A percentile compares a stretch with the other conserved stretches of the same genome.
Conservation (phyloP, 768 basidiomycete species). For the Omphalotus guepiniiformis region DNA sequence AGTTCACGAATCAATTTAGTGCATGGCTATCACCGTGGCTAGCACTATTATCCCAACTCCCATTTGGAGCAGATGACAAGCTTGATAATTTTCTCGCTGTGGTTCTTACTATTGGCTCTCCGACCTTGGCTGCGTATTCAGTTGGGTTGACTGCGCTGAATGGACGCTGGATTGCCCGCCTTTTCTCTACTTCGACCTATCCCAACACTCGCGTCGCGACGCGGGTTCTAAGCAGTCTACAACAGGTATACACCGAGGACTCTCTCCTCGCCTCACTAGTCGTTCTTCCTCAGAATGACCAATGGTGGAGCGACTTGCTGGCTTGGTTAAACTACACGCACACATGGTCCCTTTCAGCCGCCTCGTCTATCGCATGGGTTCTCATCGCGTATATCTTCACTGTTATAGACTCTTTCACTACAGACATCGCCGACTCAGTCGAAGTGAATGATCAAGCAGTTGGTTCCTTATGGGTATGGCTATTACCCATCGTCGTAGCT, state of each 20-base stretch:
- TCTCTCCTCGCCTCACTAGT: conserved; percentile 36
- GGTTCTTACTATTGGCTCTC: conserved; percentile 41
- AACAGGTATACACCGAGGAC: conserved; percentile 35
- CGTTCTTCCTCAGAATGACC: conserved; percentile 36
- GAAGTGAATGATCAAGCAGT: conserved; percentile 32
- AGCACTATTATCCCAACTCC: conserved; percentile 45
- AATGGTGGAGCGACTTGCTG: conserved; percentile 35
- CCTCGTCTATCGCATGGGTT: conserved; percentile 39
- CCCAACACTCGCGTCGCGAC: conserved; percentile 28
- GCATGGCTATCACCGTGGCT: conserved; percentile 48
- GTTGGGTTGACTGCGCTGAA: conserved; percentile 39
- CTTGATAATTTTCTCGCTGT: conserved; percentile 38
- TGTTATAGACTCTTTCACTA: conserved; percentile 31
- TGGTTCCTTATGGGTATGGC: conserved; percentile 40
- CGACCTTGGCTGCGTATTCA: conserved; percentile 42
- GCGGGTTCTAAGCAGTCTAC: conserved; percentile 32
- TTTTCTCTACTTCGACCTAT: conserved; percentile 25
- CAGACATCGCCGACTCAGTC: too few relatives aligned
- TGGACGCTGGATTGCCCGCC: conserved; percentile 35
- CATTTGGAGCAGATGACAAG: conserved; percentile 36
- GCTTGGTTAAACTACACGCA: conserved; percentile 30
- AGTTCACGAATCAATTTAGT: conserved; percentile 35
- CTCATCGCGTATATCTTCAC: conserved; percentile 39
- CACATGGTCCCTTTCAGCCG: conserved; percentile 37
- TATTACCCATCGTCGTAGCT: conserved; percentile 35